phyloP scores from a whole-genome alignment of 164 flowering plant genomes.

The grape (Vitis vinifera) region DNA sequence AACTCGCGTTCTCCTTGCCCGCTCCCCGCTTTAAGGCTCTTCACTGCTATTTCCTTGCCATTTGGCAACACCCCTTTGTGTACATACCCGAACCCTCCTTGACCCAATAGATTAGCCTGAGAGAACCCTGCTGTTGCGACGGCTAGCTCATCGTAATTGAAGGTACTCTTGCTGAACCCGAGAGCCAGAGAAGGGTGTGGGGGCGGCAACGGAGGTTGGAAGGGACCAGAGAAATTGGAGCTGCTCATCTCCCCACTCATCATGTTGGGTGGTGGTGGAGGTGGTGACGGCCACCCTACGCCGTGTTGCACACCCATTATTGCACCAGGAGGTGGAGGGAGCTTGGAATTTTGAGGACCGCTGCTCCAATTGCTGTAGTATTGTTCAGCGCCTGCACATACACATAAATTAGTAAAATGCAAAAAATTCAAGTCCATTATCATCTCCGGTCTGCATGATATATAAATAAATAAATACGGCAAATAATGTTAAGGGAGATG shows the following conservation, averaged over 20 bases:
- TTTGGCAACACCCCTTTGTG: conserved; percentile 82
- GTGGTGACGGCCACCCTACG: conserved; percentile 33
- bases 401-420: neutral
- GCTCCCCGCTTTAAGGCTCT: conserved; percentile 74
- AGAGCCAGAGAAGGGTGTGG: conserved; percentile 53
- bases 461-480: too few relatives aligned
- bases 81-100: conserved; percentile 89
- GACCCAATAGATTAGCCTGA: conserved; percentile 59
- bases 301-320: neutral
- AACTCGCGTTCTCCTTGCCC: conserved; percentile 91
- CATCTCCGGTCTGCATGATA: too few relatives aligned
- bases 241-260: conserved; percentile 48
- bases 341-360: conserved; percentile 10
- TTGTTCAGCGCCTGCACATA: conserved; percentile 8
- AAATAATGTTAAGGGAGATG: too few relatives aligned
- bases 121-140: conserved; percentile 71
- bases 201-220: conserved; percentile 39
- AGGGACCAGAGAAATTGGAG: conserved; percentile 50
- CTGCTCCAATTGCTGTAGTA: conserved; percentile 10
- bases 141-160: conserved; percentile 70
- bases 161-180: conserved; percentile 67
- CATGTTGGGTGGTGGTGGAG: conserved; percentile 28
- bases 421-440: too few relatives aligned
- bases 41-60: conserved; percentile 83
- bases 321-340: conserved; percentile 34